Evolutionary conservation across 208 protist genomes (phyloP).

Genomic region (Naegleria lovaniensis): DNA sequence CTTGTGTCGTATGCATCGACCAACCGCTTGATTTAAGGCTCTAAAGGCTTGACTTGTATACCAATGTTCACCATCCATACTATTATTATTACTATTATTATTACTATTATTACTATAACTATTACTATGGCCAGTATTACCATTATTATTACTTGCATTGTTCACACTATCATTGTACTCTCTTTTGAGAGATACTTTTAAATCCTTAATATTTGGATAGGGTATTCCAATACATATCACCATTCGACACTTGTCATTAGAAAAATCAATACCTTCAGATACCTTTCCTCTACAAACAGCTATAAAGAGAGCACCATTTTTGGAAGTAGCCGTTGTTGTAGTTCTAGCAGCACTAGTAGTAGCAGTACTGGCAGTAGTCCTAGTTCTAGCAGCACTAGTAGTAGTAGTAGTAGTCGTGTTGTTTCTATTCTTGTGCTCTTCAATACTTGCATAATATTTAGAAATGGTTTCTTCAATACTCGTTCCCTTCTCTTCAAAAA

Average conservation of each 20-base stretch:
- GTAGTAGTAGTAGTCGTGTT: too few relatives aligned
- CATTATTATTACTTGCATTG: constrained; percentile 42
- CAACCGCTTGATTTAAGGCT: constrained; percentile 93
- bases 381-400: neutral
- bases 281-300: constrained; percentile 90
- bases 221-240: constrained; percentile 84
- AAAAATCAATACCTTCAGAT: constrained; percentile 89
- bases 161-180: constrained; percentile 44
- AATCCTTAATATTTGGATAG: constrained; percentile 63
- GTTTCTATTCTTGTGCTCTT: too few relatives aligned
- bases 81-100: too few relatives aligned
- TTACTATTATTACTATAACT: too few relatives aligned
- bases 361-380: neutral
- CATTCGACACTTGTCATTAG: constrained; percentile 75
- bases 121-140: constrained; percentile 82
- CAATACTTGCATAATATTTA: too few relatives aligned
- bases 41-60: constrained; percentile 56
- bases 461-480: neutral
- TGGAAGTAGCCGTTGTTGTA: neutral
- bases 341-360: neutral
- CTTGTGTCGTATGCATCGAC: constrained; percentile 91
- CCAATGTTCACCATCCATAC: neutral
- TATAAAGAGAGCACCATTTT: constrained; percentile 77
- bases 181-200: constrained; percentile 51
- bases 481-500: constrained; percentile 15